phyloP scores from a whole-genome alignment of 805 yeast genomes.

The Suhomyces pyralidae region DNA sequence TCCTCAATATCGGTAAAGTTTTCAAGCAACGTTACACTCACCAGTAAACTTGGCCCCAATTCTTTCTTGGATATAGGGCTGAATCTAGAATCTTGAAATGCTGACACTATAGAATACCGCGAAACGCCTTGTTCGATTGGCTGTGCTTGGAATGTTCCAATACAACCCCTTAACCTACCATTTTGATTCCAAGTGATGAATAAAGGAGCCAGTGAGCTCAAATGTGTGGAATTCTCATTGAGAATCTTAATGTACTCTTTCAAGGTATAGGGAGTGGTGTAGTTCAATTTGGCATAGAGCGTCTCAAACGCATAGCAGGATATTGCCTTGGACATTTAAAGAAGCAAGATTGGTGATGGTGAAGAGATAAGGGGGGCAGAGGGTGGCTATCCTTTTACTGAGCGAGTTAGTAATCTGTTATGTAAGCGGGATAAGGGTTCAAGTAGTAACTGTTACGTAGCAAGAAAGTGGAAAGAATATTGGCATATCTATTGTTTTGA shows the following conservation, averaged over 20 bases:
- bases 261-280: conserved; percentile 13
- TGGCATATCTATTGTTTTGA: neutral
- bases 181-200: conserved; percentile 84
- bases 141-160: conserved; percentile 74
- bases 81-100: conserved; percentile 78
- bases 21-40: conserved; percentile 61
- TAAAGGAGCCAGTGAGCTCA: conserved; percentile 49
- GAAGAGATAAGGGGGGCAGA: neutral
- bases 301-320: conserved; percentile 39
- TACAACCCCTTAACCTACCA: conserved; percentile 75
- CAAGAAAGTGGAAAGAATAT: too few relatives aligned
- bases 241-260: conserved; percentile 10
- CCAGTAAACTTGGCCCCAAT: conserved; percentile 46
- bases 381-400: neutral
- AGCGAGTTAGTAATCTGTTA: neutral
- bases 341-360: neutral
- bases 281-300: conserved; percentile 20
- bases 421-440: neutral
- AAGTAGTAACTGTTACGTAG: neutral
- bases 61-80: conserved; percentile 58
- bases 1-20: conserved; percentile 53
- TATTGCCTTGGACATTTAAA: conserved; percentile 35
- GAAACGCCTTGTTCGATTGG: conserved; percentile 56
- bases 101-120: conserved; percentile 58
- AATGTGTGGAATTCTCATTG: conserved; percentile 7